A percentile compares a stretch with the other conserved stretches of the same genome.
Evolutionary conservation across 441 rosid species (phyloP).

Genomic region (Erysimum cheiri): DNA sequence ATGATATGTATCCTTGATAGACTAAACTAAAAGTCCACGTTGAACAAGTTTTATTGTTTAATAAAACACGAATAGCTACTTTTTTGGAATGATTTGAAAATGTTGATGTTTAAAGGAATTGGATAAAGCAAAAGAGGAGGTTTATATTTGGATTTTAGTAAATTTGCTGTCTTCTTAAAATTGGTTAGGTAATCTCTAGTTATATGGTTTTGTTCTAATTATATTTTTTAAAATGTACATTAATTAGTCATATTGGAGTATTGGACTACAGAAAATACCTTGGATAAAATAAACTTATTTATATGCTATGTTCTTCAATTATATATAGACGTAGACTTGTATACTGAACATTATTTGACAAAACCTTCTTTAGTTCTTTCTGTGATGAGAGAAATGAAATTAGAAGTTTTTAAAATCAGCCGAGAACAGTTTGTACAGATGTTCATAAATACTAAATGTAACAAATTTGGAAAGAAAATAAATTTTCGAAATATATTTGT

Average conservation of each 20-base stretch:
- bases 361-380: background rate
- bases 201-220: slow-evolving; percentile 12
- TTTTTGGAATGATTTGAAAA: slow-evolving; percentile 29
- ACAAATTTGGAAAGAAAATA: background rate
- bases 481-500: too few relatives aligned
- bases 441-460: background rate
- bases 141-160: slow-evolving; percentile 22
- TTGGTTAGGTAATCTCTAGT: slow-evolving; percentile 29
- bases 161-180: background rate
- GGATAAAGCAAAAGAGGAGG: slow-evolving; percentile 16
- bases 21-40: slow-evolving; percentile 36
- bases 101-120: slow-evolving; percentile 12
- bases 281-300: background rate
- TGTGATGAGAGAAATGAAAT: background rate
- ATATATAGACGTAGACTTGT: background rate
- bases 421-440: slow-evolving; percentile 2
- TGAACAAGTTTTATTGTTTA: slow-evolving; percentile 32
- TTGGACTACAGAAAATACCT: background rate
- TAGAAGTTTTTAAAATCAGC: slow-evolving; percentile 1
- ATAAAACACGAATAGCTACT: slow-evolving; percentile 26
- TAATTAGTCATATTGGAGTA: background rate
- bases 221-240: background rate
- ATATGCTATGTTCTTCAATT: background rate
- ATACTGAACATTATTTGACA: slow-evolving; percentile 8
- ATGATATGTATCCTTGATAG: slow-evolving; percentile 14